Evolutionary conservation across 2,329 filamentous ascomycete genomes (phyloP).

Genomic region (Zymoseptoria brevis): DNA sequence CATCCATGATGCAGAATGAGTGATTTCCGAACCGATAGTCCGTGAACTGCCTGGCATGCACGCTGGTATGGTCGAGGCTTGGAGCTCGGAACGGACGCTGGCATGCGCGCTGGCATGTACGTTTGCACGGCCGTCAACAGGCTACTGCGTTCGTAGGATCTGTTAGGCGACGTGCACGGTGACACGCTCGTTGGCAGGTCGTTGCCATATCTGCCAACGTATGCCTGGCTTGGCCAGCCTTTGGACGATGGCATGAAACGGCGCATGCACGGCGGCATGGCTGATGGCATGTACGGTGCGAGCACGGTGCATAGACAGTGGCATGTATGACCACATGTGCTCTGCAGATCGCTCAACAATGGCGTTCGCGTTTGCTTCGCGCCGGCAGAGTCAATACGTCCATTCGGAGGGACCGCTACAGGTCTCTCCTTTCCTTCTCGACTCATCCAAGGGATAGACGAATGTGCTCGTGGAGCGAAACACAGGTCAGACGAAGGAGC

Average conservation of each 20-base stretch:
- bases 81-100: background rate
- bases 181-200: background rate
- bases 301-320: background rate
- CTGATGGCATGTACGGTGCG: too few relatives aligned
- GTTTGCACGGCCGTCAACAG: background rate
- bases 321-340: background rate
- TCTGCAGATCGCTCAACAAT: too few relatives aligned
- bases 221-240: too few relatives aligned
- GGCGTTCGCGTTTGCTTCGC: too few relatives aligned
- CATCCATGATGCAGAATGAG: background rate
- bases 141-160: background rate
- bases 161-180: background rate
- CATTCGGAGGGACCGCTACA: too few relatives aligned
- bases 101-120: background rate
- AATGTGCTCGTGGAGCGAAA: slow-evolving; percentile 21
- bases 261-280: too few relatives aligned
- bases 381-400: too few relatives aligned
- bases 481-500: slow-evolving; percentile 15
- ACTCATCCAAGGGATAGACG: slow-evolving; percentile 16
- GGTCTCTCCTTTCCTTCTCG: background rate
- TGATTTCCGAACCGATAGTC: background rate
- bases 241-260: too few relatives aligned
- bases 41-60: background rate
- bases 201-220: background rate
- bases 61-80: background rate